Evolutionary conservation across 257 asterid species (phyloP).

Genomic region (Solanum infundibuliforme): DNA sequence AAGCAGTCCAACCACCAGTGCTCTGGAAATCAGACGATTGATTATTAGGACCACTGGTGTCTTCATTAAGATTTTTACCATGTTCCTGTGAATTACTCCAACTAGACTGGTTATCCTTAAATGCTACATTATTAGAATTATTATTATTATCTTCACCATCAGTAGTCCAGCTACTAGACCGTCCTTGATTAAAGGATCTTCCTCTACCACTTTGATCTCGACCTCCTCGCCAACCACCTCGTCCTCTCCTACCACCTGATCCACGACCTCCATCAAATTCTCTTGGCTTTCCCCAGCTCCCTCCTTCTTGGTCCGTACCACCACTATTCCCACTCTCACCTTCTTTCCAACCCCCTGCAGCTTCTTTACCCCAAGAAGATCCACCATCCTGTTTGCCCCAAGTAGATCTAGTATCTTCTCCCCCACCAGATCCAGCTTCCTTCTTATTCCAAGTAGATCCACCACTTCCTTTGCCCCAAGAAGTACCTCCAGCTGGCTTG

Average conservation of each 20-base stretch:
- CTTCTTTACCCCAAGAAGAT: conserved; percentile 24
- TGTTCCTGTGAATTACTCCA: conserved; percentile 4
- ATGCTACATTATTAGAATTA: conserved; percentile 2
- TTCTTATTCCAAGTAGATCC: neutral
- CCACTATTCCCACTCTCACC: neutral
- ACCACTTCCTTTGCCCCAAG: conserved; percentile 11
- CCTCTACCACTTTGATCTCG: conserved; percentile 43
- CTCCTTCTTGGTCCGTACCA: conserved; percentile 14
- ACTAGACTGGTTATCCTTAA: neutral
- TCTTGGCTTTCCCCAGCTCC: conserved; percentile 28
- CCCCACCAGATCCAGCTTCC: conserved; percentile 1
- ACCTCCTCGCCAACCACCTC: conserved; percentile 40
- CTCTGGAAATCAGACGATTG: conserved; percentile 9
- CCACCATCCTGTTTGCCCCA: conserved; percentile 5
- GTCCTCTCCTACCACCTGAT: conserved; percentile 43
- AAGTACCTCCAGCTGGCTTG: conserved; percentile 11
- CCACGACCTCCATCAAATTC: conserved; percentile 41
- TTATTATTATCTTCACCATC: conserved; percentile 16
- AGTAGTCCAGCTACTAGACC: conserved; percentile 25
- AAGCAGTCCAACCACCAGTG: conserved; percentile 20
- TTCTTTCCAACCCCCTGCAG: conserved; percentile 9
- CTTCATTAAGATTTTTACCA: conserved; percentile 1
- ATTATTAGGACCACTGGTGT: neutral
- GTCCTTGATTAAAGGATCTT: conserved; percentile 40
- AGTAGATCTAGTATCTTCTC: neutral